Evolutionary conservation across 129 eudicot genomes (phyloP), one percentile per base, ranked within the genome.

Genomic region (Artemisia argyi): DNA sequence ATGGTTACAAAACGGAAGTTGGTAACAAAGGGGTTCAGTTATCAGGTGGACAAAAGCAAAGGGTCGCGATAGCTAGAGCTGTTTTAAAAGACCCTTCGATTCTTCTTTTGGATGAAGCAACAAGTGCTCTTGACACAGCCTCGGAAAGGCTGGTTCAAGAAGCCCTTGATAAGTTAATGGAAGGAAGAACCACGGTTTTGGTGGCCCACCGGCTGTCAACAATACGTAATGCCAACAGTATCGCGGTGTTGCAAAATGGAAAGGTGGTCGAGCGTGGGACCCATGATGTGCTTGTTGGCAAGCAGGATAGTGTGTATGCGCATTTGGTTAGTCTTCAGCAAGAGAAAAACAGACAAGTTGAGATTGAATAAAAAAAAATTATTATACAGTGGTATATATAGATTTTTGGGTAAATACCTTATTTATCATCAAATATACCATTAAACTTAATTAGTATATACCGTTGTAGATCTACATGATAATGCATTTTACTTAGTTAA

Each of bases 31-130:
- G 96, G 13, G 85, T 79, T 19, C 90, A 84, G 64, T 71, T 91
- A 53, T 91, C 97, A 4, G 97, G 97, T 0, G 96, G 97, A 10
- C 97, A 91, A 68, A 91, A 91, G 68, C 97, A 91, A 70, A 77
- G 97, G 71, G 88, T 91, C 22, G 97, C 96, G 1, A 88, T 91
- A 20, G 97, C 97, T 9, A 73, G 97, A 49, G 96, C 97, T 3
- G 76, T 89, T 12, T 26, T 92, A 22, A 92, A 87, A 66, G 82
- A 86, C 66, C 98, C 98, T 0, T 66, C 79, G 0, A 83, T 92
- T 51, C 88, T 92, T 49, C 89, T 89, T 47, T 70, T 92, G 65
- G 98, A 92, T 55, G 98, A 92, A 76, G 97, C 97, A 10, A 91
- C 97, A 28, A 91, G 96, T 71, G 97, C 97, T 64, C 69, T 88